A percentile compares a stretch with the other conserved stretches of the same genome.
These are phyloP conservation scores for Raphanus sativus DNA, from an alignment of 345 rosid species.

Conservation along the genomic window DNA sequence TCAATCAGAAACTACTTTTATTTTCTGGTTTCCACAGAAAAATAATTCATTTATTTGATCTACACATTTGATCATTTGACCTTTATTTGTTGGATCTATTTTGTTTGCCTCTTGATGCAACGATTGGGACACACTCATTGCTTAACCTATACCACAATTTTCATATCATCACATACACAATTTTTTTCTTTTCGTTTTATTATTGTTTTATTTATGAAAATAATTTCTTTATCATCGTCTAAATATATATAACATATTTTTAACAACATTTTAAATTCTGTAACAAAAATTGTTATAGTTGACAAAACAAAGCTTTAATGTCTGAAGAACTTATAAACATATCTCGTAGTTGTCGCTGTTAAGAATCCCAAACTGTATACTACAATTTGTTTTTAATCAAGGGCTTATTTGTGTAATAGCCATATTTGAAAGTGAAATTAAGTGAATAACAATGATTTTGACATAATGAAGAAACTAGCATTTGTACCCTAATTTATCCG, in stretches of 20 bases:
- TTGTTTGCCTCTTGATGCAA: slow-evolving; percentile 24
- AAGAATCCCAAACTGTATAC: not conserved
- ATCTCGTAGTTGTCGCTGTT: not conserved
- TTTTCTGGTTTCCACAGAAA: not conserved
- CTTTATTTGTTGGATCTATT: slow-evolving; percentile 1
- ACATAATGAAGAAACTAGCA: no score
- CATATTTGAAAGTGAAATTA: no score
- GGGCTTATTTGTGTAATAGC: not conserved
- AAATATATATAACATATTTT: not conserved
- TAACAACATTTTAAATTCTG: not conserved
- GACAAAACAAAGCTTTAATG: not conserved
- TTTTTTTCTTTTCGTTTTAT: not conserved
- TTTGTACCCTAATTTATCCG: no score
- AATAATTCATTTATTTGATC: not conserved
- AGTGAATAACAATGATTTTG: no score
- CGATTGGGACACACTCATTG: slow-evolving; percentile 20
- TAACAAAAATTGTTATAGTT: not conserved
- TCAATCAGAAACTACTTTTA: not conserved
- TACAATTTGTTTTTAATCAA: not conserved
- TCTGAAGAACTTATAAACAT: not conserved
- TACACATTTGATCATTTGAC: not conserved
- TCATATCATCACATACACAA: not conserved
- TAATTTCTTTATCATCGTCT: not conserved
- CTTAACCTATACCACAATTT: not conserved
- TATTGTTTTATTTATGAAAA: not conserved